Evolutionary conservation across 1,284 basidiomycete species (phyloP).

Genomic region (Flammula alnicola): DNA sequence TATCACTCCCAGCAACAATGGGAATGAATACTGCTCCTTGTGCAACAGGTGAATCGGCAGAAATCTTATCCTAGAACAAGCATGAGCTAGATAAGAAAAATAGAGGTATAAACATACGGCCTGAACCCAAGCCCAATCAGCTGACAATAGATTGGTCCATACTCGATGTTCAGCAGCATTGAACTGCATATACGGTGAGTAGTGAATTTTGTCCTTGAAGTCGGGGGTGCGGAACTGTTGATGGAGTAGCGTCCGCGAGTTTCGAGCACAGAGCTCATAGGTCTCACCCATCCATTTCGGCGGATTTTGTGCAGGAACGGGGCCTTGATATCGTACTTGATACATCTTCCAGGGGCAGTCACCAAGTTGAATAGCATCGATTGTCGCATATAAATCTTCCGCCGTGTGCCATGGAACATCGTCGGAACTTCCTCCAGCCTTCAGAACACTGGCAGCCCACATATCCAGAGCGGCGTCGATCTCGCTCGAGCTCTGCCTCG

Average conservation of each 20-base stretch:
- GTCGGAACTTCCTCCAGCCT: conserved; percentile 8
- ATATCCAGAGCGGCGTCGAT: conserved; percentile 25
- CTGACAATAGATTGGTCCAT: conserved; percentile 34
- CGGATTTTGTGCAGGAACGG: conserved; percentile 8
- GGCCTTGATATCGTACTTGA: conserved; percentile 21
- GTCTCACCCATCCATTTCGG: conserved; percentile 27
- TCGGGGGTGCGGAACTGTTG: conserved; percentile 27
- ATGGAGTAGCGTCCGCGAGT: conserved; percentile 23
- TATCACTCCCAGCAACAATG: conserved; percentile 38
- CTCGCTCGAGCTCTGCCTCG: conserved; percentile 22
- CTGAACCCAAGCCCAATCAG: conserved; percentile 31
- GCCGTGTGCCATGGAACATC: conserved; percentile 18
- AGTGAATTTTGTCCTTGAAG: conserved; percentile 26
- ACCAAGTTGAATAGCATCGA: conserved; percentile 25
- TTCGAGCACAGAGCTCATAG: conserved; percentile 31
- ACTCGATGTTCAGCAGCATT: conserved; percentile 14
- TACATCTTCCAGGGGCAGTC: conserved; percentile 23
- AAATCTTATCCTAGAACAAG: conserved; percentile 13
- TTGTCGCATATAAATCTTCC: conserved; percentile 22
- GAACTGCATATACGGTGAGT: conserved; percentile 30
- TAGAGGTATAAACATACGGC: conserved; percentile 19
- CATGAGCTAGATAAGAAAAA: neutral
- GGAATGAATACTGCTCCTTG: conserved; percentile 36
- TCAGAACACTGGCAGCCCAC: conserved; percentile 21
- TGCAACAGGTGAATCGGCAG: conserved; percentile 22